Base-by-base conservation (phyloP, 2,329 filamentous ascomycete genomes). In the Arthrobotrys iridis region DNA sequence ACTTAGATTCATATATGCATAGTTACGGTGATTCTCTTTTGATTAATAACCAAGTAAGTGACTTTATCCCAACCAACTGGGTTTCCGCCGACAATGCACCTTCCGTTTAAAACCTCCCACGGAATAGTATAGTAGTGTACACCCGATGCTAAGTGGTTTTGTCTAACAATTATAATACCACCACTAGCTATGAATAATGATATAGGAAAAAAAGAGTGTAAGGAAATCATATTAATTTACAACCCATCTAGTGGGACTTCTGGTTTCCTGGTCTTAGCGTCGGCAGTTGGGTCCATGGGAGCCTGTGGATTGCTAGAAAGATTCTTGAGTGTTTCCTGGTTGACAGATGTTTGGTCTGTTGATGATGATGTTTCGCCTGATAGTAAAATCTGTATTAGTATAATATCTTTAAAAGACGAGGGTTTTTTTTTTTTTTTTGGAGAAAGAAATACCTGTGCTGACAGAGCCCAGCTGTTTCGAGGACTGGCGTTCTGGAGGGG, bases 261-360 rank as follows among this genome's bases (percentile, higher is more conserved):
- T 20, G 71, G 71, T 37, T 75, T 75, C 4, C 71, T 33, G 1
- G 71, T 75, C 63, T 75, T 75, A 15, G 63, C 48, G n/a, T 75
- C 63, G 13, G 37, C 37, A 5, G 57, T 68, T 1, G 57, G 20
- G 24, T 75, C 71, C 71, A 75, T 75, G 6, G 71, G 63, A 10
- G 70, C 70, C 11, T 52, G 11, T 3, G 71, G 71, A 15, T 75
- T 75, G 13, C 63, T 68, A 3, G 40, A 28, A 3, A 68, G 33
- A 6, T 46, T 75, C 24, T n/a, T 22, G 26, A 75, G 57, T 28
- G 63, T 67, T 18, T 75, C 63, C 24, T 63, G 46, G 63, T 75
- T 75, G 5, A 10, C 15, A 1, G 18, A 13, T 33, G 35, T 67
- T 26, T 52, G 57, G 35, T 75, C 71, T 4, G 45, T 68, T 22